phyloP scores from a whole-genome alignment of 1,139 yeast genomes.

The Sugiyamaella sp. region DNA sequence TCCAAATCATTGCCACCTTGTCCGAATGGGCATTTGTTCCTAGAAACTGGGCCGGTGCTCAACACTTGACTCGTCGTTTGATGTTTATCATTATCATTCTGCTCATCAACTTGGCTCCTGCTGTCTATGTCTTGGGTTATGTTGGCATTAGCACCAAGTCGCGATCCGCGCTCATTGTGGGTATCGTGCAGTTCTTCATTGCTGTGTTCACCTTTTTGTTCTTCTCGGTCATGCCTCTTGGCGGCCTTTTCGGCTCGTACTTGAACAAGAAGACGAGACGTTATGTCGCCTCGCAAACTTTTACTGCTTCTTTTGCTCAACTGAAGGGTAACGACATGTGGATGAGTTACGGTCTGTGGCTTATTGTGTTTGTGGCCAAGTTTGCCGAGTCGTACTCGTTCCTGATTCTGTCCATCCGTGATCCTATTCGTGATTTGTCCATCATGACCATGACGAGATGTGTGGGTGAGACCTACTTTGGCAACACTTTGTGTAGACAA shows the following conservation, averaged over 20 bases:
- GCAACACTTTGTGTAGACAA: constrained; percentile 69
- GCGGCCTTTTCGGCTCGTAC: constrained; percentile 93
- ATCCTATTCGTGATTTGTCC: constrained; percentile 81
- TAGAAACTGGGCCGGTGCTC: constrained; percentile 99
- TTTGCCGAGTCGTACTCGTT: constrained; percentile 89
- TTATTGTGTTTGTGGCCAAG: constrained; percentile 85
- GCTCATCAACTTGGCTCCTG: constrained; percentile 77
- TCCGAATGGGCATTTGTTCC: constrained; percentile 98
- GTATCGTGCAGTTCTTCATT: constrained; percentile 87
- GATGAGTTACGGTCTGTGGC: constrained; percentile 93
- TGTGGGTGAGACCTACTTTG: constrained; percentile 91
- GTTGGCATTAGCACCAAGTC: constrained; percentile 68
- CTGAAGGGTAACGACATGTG: constrained; percentile 91
- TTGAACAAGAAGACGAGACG: constrained; percentile 84
- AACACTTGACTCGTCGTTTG: constrained; percentile 87
- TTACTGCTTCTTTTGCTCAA: constrained; percentile 87
- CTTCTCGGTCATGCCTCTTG: constrained; percentile 94
- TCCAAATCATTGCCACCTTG: constrained; percentile 85
- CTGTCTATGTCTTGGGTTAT: constrained; percentile 78
- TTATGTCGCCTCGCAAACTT: constrained; percentile 92
- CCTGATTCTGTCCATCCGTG: constrained; percentile 86
- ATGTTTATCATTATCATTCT: constrained; percentile 70
- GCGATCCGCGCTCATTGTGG: constrained; percentile 75
- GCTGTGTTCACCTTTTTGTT: constrained; percentile 81
- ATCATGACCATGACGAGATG: constrained; percentile 66